phyloP scores from a whole-genome alignment of 805 yeast species.

The Yarrowia sp. region DNA sequence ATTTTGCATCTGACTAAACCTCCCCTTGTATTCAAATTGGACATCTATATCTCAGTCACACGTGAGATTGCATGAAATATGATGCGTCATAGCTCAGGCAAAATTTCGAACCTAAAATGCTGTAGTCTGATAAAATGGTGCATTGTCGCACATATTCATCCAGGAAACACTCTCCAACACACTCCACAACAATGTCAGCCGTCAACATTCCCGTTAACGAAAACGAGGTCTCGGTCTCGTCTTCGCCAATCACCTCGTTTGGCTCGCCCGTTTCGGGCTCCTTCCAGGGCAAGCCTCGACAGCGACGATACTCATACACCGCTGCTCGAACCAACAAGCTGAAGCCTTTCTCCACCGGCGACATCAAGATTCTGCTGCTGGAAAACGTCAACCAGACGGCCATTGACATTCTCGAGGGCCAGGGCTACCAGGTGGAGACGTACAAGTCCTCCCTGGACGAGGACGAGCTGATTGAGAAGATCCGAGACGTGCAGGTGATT shows the following conservation, averaged over 20 bases:
- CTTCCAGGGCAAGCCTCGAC: constrained; percentile 36
- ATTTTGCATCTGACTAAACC: too few relatives aligned
- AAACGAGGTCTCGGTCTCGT: constrained; percentile 32
- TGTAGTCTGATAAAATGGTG: not conserved
- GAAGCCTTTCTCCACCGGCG: constrained; percentile 95
- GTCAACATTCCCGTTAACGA: constrained; percentile 35
- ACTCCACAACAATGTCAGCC: constrained; percentile 13
- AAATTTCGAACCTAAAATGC: constrained; percentile 25
- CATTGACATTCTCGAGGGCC: constrained; percentile 77
- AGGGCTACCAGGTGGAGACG: constrained; percentile 97
- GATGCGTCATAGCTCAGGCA: constrained; percentile 25
- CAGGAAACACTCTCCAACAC: not conserved
- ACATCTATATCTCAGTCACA: not conserved
- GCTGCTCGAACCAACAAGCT: constrained; percentile 61
- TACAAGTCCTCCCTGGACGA: constrained; percentile 88
- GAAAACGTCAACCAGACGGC: constrained; percentile 97
- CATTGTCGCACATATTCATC: constrained; percentile 16
- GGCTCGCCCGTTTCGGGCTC: constrained; percentile 37
- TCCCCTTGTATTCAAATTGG: too few relatives aligned
- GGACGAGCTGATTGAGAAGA: constrained; percentile 92
- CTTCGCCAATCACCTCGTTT: constrained; percentile 36
- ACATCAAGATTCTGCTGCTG: constrained; percentile 85
- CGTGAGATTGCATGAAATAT: constrained; percentile 22
- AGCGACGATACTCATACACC: constrained; percentile 43
- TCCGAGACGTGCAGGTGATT: constrained; percentile 91